Evolutionary conservation across 768 basidiomycete species (phyloP), one percentile per base, ranked within the genome.

Genomic region (Mycena vulgaris): DNA sequence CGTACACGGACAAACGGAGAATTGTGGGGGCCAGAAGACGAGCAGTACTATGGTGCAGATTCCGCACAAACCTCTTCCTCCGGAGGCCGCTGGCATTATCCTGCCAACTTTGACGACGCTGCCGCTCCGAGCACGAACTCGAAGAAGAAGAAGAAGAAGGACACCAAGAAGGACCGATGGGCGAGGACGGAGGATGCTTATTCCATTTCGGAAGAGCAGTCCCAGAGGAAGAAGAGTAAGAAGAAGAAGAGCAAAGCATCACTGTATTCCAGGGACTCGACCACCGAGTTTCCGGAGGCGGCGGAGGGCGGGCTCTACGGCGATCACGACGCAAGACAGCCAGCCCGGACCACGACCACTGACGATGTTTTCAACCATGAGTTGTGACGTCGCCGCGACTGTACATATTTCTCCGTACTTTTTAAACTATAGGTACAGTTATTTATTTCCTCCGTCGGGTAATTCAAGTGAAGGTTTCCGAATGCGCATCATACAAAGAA

Each of bases 171-270:
- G 80, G 95, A 96, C 75, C 85, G 95, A 66, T 95, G 92, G 92
- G 94, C 91, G 68, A 86, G 92, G 80, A 95, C 94, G 35, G 93
- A 95, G 80, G 95, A 96, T 78, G 95, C 94, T 37, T 92, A 95
- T 75, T 84, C 83, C 75, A 81, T 88, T 75, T 88, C 83, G 74
- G 84, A 82, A 68, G 85, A 82, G 71, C 81, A 78, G 56, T 77
- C 79, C 60, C 80, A 76, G 74, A 87, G 76, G 75, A 87, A 83
- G 77, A 93, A 88, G 83, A 87, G 83, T 70, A 93, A 90, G 83
- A 91, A 88, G 82, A 88, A 88, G 77, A 86, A 81, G 73, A 83
- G 83, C 72, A 85, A 83, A 69, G 83, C 86, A 23, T 83, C 86
- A 3, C 69, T 81, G 30, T 76, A 76, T 25, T 84, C 83, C 33